Evolutionary conservation across 2,329 filamentous ascomycete species (phyloP), one percentile per base, ranked within the genome.

Genomic region (Apiospora saccharicola): DNA sequence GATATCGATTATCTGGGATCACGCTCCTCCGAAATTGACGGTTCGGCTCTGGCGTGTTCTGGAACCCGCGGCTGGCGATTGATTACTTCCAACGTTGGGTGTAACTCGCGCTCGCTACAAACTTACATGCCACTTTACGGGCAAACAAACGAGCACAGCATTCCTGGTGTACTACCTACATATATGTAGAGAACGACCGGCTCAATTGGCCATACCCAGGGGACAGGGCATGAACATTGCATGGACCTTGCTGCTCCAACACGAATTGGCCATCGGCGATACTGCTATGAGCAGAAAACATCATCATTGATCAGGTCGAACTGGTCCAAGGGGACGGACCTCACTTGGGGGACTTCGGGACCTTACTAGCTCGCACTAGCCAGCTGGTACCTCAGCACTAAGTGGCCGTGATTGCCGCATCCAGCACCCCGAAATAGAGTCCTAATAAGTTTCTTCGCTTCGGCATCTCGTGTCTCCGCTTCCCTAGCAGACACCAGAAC

Each of bases 351-450:
- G 46, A 14, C 43, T 44, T 44, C 10, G 46, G 22, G 46, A 3
- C 46, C 46, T 49, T 16, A 53, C 53, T 22, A 37, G 53, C 53
- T 4, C 4, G 53, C 53, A 61, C 53, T 61, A 61, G 34, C 30
- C 30, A 61, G 30, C 53, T 19, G 22, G 53, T 34, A 16, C 53
- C 30, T 61, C 53, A 37, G 53, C 53, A 61, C 53, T 37, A 61
- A 12, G 53, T 37, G 53, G 53, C 53, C 53, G 53, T 61, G 53
- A 61, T 61, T 61, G 53, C 53, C 53, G 53, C 16, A 22, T 61
- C 53, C 53, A 61, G 53, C 16, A 34, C 26, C 26, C 51, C 16
- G 51, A 26, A 57, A 26, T 30, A 47, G 24, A 26, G 51, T 19
- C 51, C 26, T 51, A 44, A 14, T 13, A 30, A 34, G 19, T 30